These are phyloP conservation scores for Wilhelminamyces savonicus DNA, from an alignment of 805 yeast genomes.

Conservation along the genomic window DNA sequence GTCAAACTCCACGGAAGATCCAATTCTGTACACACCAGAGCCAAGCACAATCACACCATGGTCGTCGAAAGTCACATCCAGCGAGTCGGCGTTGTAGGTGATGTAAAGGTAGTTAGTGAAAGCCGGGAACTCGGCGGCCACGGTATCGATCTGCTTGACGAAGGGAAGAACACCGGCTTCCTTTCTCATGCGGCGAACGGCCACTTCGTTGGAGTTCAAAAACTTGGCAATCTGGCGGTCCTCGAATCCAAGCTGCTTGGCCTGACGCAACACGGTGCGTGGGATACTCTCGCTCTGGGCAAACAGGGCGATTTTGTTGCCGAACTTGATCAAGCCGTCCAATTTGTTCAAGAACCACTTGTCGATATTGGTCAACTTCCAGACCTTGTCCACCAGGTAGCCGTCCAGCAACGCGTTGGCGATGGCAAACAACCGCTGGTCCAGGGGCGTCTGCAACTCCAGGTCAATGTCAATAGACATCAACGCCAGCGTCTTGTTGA, in stretches of 20 bases:
- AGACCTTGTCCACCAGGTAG: conserved; percentile 86
- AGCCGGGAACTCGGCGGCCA: conserved; percentile 99
- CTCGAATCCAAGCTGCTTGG: conserved; percentile 94
- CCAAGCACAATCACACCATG: conserved; percentile 95
- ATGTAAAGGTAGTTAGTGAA: conserved; percentile 88
- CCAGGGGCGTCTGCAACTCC: conserved; percentile 96
- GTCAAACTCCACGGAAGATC: conserved; percentile 97
- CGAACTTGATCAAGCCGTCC: conserved; percentile 66
- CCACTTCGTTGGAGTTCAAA: conserved; percentile 84
- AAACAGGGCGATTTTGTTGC: conserved; percentile 51
- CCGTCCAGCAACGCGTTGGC: conserved; percentile 91
- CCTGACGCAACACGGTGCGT: conserved; percentile 59
- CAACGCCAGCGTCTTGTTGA: conserved; percentile 75
- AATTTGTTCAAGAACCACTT: conserved; percentile 94
- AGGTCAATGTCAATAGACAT: conserved; percentile 89
- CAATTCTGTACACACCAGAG: conserved; percentile 97
- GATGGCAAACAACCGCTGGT: conserved; percentile 91
- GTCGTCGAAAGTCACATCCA: conserved; percentile 84
- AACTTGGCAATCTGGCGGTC: conserved; percentile 94
- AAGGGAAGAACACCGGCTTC: conserved; percentile 84
- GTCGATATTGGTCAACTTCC: conserved; percentile 88
- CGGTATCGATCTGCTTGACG: conserved; percentile 96
- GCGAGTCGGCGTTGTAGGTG: conserved; percentile 87
- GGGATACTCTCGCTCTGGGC: conserved; percentile 62
- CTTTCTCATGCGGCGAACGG: conserved; percentile 82